These are phyloP conservation scores for Rugonectria rugulosa DNA, from an alignment of 2,329 filamentous ascomycete species.

Conservation along the genomic window DNA sequence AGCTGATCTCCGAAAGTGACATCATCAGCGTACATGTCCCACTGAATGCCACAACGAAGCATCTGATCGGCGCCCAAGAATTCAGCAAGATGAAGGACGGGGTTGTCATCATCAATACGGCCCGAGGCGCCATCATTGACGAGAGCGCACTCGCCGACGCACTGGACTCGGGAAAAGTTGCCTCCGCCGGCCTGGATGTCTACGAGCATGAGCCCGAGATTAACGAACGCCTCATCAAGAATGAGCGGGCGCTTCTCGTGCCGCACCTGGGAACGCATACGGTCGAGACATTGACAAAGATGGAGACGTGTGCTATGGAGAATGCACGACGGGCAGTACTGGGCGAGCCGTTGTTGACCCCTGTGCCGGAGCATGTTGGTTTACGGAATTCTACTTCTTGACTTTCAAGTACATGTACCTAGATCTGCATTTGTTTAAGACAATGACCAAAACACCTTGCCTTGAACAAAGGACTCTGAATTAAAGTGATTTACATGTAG, in stretches of 20 bases:
- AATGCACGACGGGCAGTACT: conserved; percentile 34
- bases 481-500: too few species aligned
- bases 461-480: too few species aligned
- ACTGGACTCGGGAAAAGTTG: conserved; percentile 61
- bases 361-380: conserved; percentile 25
- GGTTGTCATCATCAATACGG: conserved; percentile 64
- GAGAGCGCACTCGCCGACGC: conserved; percentile 62
- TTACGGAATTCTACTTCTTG: background rate
- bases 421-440: too few species aligned
- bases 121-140: conserved; percentile 63
- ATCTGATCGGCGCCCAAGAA: conserved; percentile 59
- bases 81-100: conserved; percentile 64
- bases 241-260: conserved; percentile 67
- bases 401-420: background rate
- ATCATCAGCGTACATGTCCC: conserved; percentile 63
- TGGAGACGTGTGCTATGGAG: conserved; percentile 41
- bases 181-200: conserved; percentile 63
- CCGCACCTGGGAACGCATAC: conserved; percentile 75
- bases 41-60: conserved; percentile 57
- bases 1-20: conserved; percentile 60
- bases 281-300: conserved; percentile 51
- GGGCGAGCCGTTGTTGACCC: conserved; percentile 24
- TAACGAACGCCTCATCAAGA: conserved; percentile 65
- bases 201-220: conserved; percentile 67
- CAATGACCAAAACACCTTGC: too few species aligned